phyloP scores from a whole-genome alignment of 345 rosid genomes.

The Erodium maritimum region DNA sequence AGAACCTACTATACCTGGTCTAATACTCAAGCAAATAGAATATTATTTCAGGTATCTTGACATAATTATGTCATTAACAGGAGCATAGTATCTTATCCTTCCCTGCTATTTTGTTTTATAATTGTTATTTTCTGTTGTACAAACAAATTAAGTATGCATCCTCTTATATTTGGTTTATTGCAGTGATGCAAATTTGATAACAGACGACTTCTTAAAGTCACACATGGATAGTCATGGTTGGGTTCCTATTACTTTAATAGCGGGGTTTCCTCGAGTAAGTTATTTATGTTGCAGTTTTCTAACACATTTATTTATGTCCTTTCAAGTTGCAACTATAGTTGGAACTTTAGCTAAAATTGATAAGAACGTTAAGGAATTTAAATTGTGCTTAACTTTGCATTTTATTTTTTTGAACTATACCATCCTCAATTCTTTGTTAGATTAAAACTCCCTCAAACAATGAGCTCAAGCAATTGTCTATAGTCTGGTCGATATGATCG shows the following conservation, averaged over 20 bases:
- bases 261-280: conserved; percentile 44
- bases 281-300: too few species aligned
- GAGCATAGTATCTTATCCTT: not conserved
- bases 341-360: not conserved
- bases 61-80: not conserved
- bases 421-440: not conserved
- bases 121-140: too few species aligned
- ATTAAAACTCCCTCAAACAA: not conserved
- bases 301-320: conserved; percentile 4
- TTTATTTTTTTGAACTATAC: too few species aligned
- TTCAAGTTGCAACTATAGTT: not conserved
- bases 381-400: not conserved
- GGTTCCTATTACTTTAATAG: conserved; percentile 40
- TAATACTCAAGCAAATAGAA: conserved; percentile 41
- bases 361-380: not conserved
- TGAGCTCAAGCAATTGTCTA: not conserved
- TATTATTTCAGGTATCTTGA: conserved; percentile 56
- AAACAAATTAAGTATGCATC: not conserved
- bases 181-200: conserved; percentile 45
- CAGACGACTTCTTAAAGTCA: conserved; percentile 35
- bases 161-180: conserved; percentile 7
- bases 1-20: conserved; percentile 18
- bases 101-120: not conserved
- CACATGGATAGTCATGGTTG: conserved; percentile 46
- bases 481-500: not conserved